A percentile compares a stretch with the other conserved stretches of the same genome.
These are phyloP conservation scores for Corymbia maculata DNA, from an alignment of 345 rosid genomes.

Conservation along the genomic window DNA sequence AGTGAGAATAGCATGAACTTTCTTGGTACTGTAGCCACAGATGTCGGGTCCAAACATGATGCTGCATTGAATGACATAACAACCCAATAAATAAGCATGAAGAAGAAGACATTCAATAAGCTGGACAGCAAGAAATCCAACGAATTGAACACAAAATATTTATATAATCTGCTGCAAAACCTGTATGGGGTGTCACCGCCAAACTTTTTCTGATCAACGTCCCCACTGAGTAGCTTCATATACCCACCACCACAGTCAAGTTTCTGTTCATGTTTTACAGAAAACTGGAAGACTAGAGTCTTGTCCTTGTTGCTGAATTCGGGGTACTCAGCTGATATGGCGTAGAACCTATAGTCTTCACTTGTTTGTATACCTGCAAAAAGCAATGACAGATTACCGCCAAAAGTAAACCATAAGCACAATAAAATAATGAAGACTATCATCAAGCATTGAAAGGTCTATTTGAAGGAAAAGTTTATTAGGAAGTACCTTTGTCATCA, in stretches of 20 bases:
- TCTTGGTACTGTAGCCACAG: constrained; percentile 95
- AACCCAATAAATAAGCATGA: not conserved
- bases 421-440: not conserved
- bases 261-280: constrained; percentile 45
- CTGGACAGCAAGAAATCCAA: not conserved
- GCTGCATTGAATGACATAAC: constrained; percentile 33
- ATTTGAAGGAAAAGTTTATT: not conserved
- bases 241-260: constrained; percentile 99
- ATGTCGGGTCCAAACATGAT: constrained; percentile 99
- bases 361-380: constrained; percentile 90
- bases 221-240: constrained; percentile 93
- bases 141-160: constrained; percentile 35
- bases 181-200: constrained; percentile 99
- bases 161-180: constrained; percentile 55
- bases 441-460: not conserved
- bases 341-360: constrained; percentile 67
- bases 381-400: not conserved
- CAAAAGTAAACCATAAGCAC: not conserved
- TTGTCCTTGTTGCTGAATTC: constrained; percentile 39
- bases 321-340: constrained; percentile 48
- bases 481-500: constrained; percentile 64
- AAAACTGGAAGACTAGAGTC: constrained; percentile 45
- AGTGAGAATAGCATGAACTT: constrained; percentile 96
- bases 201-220: constrained; percentile 86
- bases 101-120: not conserved